Base-by-base conservation (phyloP, 1,284 basidiomycete genomes). In the Sanguinoderma infundibulare region DNA sequence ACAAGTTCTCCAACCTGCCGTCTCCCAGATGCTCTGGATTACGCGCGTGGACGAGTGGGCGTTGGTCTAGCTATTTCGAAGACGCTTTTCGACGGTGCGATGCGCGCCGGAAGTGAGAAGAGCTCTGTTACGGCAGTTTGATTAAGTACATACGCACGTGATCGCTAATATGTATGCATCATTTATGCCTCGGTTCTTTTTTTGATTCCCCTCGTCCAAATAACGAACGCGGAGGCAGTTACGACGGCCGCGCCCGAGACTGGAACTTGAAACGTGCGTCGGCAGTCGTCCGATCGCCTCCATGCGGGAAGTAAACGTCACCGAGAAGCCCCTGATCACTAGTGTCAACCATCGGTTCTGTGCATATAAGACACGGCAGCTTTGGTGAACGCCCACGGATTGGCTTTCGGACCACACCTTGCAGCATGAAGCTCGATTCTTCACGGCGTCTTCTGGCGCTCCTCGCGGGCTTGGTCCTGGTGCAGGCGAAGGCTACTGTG, bases 1-100 rank as follows among this genome's bases (percentile, higher is more conserved):
- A 82, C 32, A 77, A 79, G 64, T 79, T 79, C 71, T 87, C 85
- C 1, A 70, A 73, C 17, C 74, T 79, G 3, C 82, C 85, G 0
- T 76, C 77, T 2, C 63, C 73, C 2, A 83, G 83, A 1, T 84
- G 81, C 72, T 87, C 86, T 4, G 71, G 57, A 67, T 78, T 15
- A 80, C 74, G 47, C 78, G 82, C 44, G 86, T 89, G 3, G 78
- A 78, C 26, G 83, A 87, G 5, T 89, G 86, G 86, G 66, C 63
- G 10, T 15, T 14, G 5, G 46, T 49, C 7, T 49, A 32, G 30
- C 6, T 24, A n/a, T n/a, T n/a, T n/a, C n/a, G n/a, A n/a, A n/a
- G n/a, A n/a, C 34, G 8, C 8, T 2, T 34, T 34, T 34, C 34
- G 3, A 34, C 34, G 8, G 34, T 40, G 39, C 3, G n/a, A n/a